A percentile compares a stretch with the other conserved stretches of the same genome.
Conservation (phyloP, 2,329 filamentous ascomycete genomes). For the Blastomyces silverae region DNA sequence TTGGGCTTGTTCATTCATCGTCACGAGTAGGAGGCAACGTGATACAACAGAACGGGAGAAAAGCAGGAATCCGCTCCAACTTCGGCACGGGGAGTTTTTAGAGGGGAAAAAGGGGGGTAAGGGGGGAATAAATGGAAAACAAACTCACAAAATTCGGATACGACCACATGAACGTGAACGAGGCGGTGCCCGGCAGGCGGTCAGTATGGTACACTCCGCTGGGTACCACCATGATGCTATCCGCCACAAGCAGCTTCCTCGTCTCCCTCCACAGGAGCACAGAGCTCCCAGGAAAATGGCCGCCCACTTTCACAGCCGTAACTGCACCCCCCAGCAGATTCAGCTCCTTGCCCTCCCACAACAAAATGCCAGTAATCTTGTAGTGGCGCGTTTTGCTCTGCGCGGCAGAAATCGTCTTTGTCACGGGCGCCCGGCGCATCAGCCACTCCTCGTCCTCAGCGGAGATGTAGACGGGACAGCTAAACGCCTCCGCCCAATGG, state of each 20-base stretch:
- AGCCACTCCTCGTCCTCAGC: conserved; percentile 61
- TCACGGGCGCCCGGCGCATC: conserved; percentile 38
- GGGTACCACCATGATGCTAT: conserved; percentile 67
- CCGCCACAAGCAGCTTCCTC: conserved; percentile 64
- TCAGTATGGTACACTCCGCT: conserved; percentile 28
- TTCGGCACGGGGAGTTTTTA: conserved; percentile 14
- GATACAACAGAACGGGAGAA: not conserved
- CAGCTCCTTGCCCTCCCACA: conserved; percentile 32
- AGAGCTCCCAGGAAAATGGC: conserved; percentile 71
- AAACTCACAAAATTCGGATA: conserved; percentile 54
- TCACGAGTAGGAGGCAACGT: not conserved
- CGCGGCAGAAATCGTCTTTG: conserved; percentile 30
- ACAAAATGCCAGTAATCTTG: conserved; percentile 26
- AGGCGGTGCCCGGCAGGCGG: conserved; percentile 41
- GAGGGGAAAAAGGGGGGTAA: conserved; percentile 9
- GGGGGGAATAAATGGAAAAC: conserved; percentile 18
- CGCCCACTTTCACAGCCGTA: conserved; percentile 57
- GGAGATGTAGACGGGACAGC: conserved; percentile 63
- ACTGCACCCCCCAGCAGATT: conserved; percentile 29
- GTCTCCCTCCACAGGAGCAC: conserved; percentile 56
- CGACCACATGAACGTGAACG: conserved; percentile 69
- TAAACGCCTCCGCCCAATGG: conserved; percentile 63
- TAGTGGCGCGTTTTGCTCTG: conserved; percentile 13
- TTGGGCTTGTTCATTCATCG: not conserved
- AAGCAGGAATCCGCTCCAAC: not conserved